Evolutionary conservation across 2,329 filamentous ascomycete species (phyloP), one percentile per base, ranked within the genome.

Genomic region (Alternaria brassicae): DNA sequence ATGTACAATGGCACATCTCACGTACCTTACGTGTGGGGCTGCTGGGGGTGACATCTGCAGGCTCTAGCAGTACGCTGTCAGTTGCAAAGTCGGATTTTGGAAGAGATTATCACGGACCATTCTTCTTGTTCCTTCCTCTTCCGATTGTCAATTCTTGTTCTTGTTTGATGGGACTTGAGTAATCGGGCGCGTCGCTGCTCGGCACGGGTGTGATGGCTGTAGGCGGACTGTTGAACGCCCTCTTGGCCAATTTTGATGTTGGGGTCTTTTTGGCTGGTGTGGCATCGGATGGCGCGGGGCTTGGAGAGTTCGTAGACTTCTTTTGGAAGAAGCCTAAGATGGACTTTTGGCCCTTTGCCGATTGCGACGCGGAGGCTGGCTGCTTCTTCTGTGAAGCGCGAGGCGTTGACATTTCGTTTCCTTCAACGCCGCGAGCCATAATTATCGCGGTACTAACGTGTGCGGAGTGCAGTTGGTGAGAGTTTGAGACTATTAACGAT

Each of bases 321-420:
- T 84, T 92, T 66, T 89, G 84, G 72, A 94, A 94, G 83, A 95
- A 95, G 41, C 90, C 90, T 34, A 92, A 81, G 60, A 95, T 92
- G 53, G 89, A 91, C 75, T 83, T 84, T 73, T 91, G 89, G 70
- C 86, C 88, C 72, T 88, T 88, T 62, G 77, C 77, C 19, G 81
- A 79, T 60, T 85, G 84, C 10, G 82, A 78, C 28, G 57, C 69
- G 12, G 79, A 78, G 42, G 79, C 77, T 42, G 78, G 77, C 40
- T 80, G 74, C 69, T 85, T 85, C 71, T 80, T 81, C 50, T 79
- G 75, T 51, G 79, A 78, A 37, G 80, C 59, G 36, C 74, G 73
- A 47, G 80, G 80, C 1, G 80, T 82, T 32, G 78, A 76, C 67
- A 82, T 78, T 56, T 81, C 79, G 69, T 81, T 81, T 19, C 80